Conservation (phyloP, 495 filamentous ascomycete species). For the Penicillium cinerascens region DNA sequence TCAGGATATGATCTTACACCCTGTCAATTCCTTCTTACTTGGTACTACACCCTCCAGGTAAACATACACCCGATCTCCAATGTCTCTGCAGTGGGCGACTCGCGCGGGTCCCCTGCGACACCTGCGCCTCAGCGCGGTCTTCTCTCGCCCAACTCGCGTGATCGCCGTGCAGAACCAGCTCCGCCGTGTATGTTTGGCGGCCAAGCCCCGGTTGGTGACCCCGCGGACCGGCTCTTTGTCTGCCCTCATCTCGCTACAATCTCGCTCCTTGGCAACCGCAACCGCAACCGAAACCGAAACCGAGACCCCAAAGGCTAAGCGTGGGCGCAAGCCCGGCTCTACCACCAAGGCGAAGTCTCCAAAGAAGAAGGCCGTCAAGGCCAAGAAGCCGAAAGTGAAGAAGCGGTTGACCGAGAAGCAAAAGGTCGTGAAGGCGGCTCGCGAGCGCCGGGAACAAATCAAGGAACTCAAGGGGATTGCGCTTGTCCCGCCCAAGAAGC, state of each 20-base stretch:
- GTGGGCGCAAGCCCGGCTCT: not conserved
- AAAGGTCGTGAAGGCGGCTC: slow-evolving; percentile 22
- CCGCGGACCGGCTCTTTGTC: slow-evolving; percentile 6
- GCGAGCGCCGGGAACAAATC: slow-evolving; percentile 16
- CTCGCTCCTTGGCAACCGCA: slow-evolving; percentile 24
- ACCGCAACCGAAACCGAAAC: slow-evolving; percentile 8
- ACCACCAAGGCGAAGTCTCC: slow-evolving; percentile 2
- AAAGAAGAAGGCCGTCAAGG: slow-evolving; percentile 20
- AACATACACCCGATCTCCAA: slow-evolving; percentile 8
- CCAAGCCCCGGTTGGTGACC: slow-evolving; percentile 8
- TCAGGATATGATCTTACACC: slow-evolving; percentile 11
- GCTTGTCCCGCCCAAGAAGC: slow-evolving; percentile 31
- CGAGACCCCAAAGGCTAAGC: slow-evolving; percentile 9
- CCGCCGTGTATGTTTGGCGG: slow-evolving; percentile 23
- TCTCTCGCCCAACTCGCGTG: slow-evolving; percentile 26
- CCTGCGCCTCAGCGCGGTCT: slow-evolving; percentile 24
- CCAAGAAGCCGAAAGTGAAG: slow-evolving; percentile 18
- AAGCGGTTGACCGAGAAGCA: slow-evolving; percentile 27
- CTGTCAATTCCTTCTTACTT: not conserved
- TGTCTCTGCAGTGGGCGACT: slow-evolving; percentile 32
- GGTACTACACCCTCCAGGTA: not conserved
- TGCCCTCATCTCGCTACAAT: slow-evolving; percentile 20
- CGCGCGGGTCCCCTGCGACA: slow-evolving; percentile 29
- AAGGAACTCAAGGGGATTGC: slow-evolving; percentile 32
- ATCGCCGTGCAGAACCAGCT: slow-evolving; percentile 28